Base-by-base conservation (phyloP, 306 rosid species). In the Adenanthera pavonina region DNA sequence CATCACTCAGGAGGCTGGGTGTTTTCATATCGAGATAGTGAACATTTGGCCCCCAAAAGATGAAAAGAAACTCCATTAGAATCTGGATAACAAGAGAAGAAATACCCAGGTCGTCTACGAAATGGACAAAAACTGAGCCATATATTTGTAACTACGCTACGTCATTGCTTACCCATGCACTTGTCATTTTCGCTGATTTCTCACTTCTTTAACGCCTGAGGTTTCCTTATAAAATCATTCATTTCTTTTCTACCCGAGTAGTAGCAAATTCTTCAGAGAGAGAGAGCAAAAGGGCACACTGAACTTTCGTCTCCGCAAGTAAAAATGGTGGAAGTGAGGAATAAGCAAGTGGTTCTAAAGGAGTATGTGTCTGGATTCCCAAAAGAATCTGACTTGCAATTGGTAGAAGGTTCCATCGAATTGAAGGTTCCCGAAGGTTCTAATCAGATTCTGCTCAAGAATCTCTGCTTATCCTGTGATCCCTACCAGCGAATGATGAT, bases 401-500 rank as follows among this genome's bases (percentile, higher is more conserved):
- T 72, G 60, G 46, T 20, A 66, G 71, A 66, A 15, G 49, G 34
- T 36, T 49, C 83, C 61, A 41, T 74, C 65, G 53, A 4, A 5
- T 16, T 65, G 25, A 36, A 77, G 53, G 62, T 84, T 51, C 35
- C 62, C 41, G 60, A 83, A 2, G 76, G 49, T 13, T 80, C 82
- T 19, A 48, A 70, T 44, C 61, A 81, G 30, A 40, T 88, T 17
- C 46, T 88, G 38, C 72, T 88, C 0, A 85, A 88, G 64, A 88
- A 85, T 46, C 91, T 88, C 57, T 81, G 74, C 84, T 69, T 88
- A 48, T 81, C 89, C 35, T 88, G 91, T 3, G 91, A 88, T 71
- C 91, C 91, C 2, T 82, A 54, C 81, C 62, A 77, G 86, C 86
- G 77, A 14, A 0, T 38, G 25, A 10, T 36, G 13, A 80, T 66